These are phyloP conservation scores for Graphium sp. DNA, from an alignment of 2,329 filamentous ascomycete species.

Conservation along the genomic window DNA sequence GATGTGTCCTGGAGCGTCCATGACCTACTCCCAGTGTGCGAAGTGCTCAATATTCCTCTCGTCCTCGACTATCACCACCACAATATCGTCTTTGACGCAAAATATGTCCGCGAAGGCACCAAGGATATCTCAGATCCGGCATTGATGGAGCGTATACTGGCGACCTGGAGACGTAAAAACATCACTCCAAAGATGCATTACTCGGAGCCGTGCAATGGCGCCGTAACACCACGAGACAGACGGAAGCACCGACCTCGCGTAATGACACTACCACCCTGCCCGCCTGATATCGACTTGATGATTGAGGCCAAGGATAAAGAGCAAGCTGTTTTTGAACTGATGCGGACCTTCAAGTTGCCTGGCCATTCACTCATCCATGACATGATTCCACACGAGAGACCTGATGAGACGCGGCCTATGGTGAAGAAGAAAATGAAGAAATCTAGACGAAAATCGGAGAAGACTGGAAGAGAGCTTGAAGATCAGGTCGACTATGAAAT, in stretches of 20 bases:
- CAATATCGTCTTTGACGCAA: constrained; percentile 74
- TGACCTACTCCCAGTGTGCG: constrained; percentile 74
- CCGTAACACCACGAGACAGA: constrained; percentile 60
- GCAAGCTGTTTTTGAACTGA: constrained; percentile 86
- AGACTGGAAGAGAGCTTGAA: constrained; percentile 15
- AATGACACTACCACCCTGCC: constrained; percentile 64
- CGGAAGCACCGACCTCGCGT: constrained; percentile 78
- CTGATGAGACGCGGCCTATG: constrained; percentile 46
- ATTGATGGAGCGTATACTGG: constrained; percentile 62
- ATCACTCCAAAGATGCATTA: constrained; percentile 98
- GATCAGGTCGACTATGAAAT: too few species aligned
- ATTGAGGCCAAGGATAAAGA: constrained; percentile 98
- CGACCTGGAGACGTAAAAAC: constrained; percentile 68
- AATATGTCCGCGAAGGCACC: constrained; percentile 65
- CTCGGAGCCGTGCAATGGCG: constrained; percentile 49
- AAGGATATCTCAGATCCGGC: constrained; percentile 57
- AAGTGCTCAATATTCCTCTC: constrained; percentile 84
- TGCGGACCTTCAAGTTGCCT: constrained; percentile 73
- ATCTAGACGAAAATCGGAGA: constrained; percentile 18
- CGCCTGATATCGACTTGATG: constrained; percentile 84
- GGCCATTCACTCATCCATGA: constrained; percentile 63
- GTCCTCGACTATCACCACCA: constrained; percentile 92
- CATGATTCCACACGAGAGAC: constrained; percentile 58
- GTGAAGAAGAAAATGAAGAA: constrained; percentile 20
- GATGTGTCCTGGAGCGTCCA: constrained; percentile 89